Conservation (phyloP, 2,329 filamentous ascomycete species). For the Fusarium concolor region DNA sequence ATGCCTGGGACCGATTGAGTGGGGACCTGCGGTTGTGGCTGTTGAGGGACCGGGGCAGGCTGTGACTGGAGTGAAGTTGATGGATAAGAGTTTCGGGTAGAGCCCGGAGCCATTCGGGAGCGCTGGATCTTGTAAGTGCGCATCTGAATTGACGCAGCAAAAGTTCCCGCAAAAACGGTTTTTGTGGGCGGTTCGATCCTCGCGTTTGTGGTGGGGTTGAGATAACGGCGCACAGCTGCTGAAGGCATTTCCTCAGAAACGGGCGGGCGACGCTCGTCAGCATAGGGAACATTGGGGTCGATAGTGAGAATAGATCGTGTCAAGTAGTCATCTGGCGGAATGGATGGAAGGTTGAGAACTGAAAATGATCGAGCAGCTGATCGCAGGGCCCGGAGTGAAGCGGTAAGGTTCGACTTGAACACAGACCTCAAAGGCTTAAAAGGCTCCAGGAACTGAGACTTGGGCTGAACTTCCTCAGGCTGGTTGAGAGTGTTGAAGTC, state of each 20-base stretch:
- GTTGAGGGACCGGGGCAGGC: constrained; percentile 47
- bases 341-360: constrained; percentile 70
- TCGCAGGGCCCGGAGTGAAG: constrained; percentile 72
- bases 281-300: constrained; percentile 73
- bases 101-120: constrained; percentile 55
- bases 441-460: constrained; percentile 52
- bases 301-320: constrained; percentile 76
- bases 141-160: constrained; percentile 77
- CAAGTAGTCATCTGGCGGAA: constrained; percentile 74
- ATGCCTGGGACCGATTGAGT: constrained; percentile 57
- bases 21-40: constrained; percentile 50
- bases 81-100: constrained; percentile 50
- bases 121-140: constrained; percentile 74
- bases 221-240: constrained; percentile 73
- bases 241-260: constrained; percentile 72
- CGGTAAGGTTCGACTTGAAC: constrained; percentile 77
- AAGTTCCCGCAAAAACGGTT: constrained; percentile 54
- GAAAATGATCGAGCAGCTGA: constrained; percentile 74
- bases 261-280: constrained; percentile 74
- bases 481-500: constrained; percentile 62
- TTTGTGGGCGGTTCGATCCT: constrained; percentile 49
- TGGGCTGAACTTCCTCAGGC: constrained; percentile 50
- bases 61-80: constrained; percentile 46
- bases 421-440: constrained; percentile 65
- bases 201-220: constrained; percentile 69